A percentile compares a stretch with the other conserved stretches of the same genome.
Conservation (phyloP, 2,329 filamentous ascomycete species). For the Lasiodiplodia citricola region DNA sequence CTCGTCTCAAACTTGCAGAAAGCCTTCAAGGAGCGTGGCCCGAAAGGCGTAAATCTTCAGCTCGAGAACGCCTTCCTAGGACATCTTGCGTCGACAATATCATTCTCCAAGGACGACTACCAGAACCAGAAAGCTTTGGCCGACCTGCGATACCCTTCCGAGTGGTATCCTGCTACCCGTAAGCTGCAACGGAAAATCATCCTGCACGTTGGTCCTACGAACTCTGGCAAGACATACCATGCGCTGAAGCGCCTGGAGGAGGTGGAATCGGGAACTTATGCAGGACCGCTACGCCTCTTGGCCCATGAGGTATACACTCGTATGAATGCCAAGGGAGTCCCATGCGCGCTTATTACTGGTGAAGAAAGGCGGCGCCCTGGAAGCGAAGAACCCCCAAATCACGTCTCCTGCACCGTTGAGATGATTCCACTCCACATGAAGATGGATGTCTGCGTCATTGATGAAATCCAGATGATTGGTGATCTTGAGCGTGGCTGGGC, state of each 20-base stretch:
- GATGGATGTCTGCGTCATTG: constrained; percentile 90
- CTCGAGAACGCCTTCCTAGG: constrained; percentile 70
- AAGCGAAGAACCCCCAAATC: constrained; percentile 51
- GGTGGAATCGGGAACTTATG: constrained; percentile 80
- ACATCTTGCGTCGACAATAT: constrained; percentile 36
- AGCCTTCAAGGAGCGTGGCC: constrained; percentile 28
- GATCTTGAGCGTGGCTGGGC: constrained; percentile 83
- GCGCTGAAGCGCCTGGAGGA: constrained; percentile 84
- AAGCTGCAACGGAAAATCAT: constrained; percentile 82
- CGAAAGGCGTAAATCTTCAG: constrained; percentile 58
- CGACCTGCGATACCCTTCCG: constrained; percentile 86
- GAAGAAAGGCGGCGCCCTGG: constrained; percentile 79
- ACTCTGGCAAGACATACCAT: constrained; percentile 97
- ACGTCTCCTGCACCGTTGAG: constrained; percentile 87
- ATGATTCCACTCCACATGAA: constrained; percentile 71
- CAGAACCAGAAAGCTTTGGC: constrained; percentile 59
- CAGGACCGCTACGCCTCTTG: constrained; percentile 84
- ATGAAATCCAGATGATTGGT: constrained; percentile 98
- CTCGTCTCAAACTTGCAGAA: neutral
- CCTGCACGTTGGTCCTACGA: constrained; percentile 94
- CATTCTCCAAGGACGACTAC: constrained; percentile 43
- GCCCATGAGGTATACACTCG: constrained; percentile 96
- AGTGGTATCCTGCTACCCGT: constrained; percentile 90
- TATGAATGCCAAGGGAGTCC: constrained; percentile 75
- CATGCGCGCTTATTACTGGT: constrained; percentile 84